Evolutionary conservation across 306 rosid genomes (phyloP).

Genomic region (Vigna angularis): DNA sequence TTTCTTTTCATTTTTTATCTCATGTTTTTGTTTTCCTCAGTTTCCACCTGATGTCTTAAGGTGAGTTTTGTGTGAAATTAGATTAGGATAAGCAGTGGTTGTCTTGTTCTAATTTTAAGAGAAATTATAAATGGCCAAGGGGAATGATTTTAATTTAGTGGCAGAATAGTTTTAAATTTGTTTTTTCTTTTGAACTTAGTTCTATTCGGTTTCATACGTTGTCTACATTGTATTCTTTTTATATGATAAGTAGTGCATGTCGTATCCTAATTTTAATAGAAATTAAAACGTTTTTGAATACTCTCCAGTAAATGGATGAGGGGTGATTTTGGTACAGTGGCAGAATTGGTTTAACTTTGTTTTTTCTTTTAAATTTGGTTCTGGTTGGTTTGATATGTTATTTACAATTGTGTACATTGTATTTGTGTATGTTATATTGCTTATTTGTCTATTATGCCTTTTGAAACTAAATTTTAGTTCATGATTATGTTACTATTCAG

Average conservation of each 20-base stretch:
- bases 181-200: neutral
- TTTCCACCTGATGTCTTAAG: too few species aligned
- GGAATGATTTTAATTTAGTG: slow-evolving; percentile 21
- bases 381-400: too few species aligned
- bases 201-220: neutral
- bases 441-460: neutral
- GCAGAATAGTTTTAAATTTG: neutral
- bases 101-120: slow-evolving; percentile 14
- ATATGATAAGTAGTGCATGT: slow-evolving; percentile 7
- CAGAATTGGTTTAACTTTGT: neutral
- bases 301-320: neutral
- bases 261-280: slow-evolving; percentile 24
- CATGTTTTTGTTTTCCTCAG: too few species aligned
- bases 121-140: slow-evolving; percentile 28
- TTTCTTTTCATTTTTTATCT: too few species aligned
- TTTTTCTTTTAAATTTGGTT: neutral
- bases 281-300: slow-evolving; percentile 3
- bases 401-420: neutral
- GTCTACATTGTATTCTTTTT: slow-evolving; percentile 16
- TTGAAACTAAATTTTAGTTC: slow-evolving; percentile 37
- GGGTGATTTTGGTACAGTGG: slow-evolving; percentile 26
- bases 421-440: neutral
- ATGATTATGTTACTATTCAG: slow-evolving; percentile 52
- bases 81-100: slow-evolving; percentile 19
- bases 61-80: neutral